A percentile compares a stretch with the other conserved stretches of the same genome.
phyloP scores from a whole-genome alignment of 78 protist species.

The Dictyostelium capitatum region DNA sequence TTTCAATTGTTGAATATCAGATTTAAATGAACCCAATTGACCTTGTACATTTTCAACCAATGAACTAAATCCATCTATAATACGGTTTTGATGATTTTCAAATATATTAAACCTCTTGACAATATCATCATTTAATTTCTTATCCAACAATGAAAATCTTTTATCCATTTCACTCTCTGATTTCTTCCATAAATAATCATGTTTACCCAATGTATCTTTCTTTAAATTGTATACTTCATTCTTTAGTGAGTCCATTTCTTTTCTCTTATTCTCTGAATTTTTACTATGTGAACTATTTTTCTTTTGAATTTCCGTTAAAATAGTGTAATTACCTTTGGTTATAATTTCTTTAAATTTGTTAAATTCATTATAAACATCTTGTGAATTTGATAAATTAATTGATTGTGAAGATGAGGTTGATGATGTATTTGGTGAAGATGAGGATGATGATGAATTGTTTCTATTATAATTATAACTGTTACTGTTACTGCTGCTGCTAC shows the following conservation, averaged over 20 bases:
- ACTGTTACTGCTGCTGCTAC: background rate
- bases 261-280: constrained; percentile 14
- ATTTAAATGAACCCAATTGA: background rate
- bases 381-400: background rate
- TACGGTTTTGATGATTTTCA: background rate
- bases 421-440: no score
- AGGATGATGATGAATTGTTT: background rate
- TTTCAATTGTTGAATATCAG: background rate
- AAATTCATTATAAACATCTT: background rate
- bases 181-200: constrained; percentile 39
- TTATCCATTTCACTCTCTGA: constrained; percentile 36
- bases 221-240: constrained; percentile 11
- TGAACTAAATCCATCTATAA: background rate
- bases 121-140: constrained; percentile 23
- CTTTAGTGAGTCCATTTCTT: constrained; percentile 40
- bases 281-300: constrained; percentile 10
- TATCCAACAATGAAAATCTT: background rate
- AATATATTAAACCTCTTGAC: background rate
- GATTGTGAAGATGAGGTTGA: no score
- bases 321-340: background rate
- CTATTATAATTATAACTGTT: background rate
- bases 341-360: constrained; percentile 8
- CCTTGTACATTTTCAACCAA: background rate
- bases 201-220: constrained; percentile 37
- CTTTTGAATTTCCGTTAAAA: constrained; percentile 29